phyloP scores from a whole-genome alignment of 2,329 filamentous ascomycete genomes.

The Aspergillus sclerotialis region DNA sequence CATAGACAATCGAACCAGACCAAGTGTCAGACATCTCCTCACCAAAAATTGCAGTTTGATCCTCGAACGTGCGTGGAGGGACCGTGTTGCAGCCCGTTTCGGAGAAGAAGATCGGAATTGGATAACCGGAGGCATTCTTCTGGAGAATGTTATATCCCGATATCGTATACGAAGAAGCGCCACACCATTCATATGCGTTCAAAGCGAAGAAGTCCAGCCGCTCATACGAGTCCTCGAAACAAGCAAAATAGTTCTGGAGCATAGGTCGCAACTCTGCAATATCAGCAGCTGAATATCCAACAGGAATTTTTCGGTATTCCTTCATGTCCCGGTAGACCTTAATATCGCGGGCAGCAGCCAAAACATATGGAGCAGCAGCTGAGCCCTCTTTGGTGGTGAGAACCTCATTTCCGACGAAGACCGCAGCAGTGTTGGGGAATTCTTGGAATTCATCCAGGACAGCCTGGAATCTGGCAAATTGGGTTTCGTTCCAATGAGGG shows the following conservation, averaged over 20 bases:
- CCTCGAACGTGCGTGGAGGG: conserved; percentile 38
- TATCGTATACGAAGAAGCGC: conserved; percentile 45
- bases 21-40: conserved; percentile 61
- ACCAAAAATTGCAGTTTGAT: conserved; percentile 73
- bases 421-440: conserved; percentile 74
- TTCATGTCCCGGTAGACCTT: conserved; percentile 72
- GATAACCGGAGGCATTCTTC: conserved; percentile 60
- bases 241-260: conserved; percentile 69
- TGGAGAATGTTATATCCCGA: conserved; percentile 68
- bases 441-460: conserved; percentile 71
- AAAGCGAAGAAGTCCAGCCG: conserved; percentile 76
- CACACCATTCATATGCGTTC: conserved; percentile 81
- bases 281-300: conserved; percentile 83
- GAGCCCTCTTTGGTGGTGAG: conserved; percentile 47
- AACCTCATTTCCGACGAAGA: conserved; percentile 86
- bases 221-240: conserved; percentile 60
- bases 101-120: conserved; percentile 82
- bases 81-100: conserved; percentile 73
- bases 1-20: conserved; percentile 78
- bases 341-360: conserved; percentile 72
- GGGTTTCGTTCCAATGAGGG: conserved; percentile 66
- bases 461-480: conserved; percentile 59
- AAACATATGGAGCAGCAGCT: conserved; percentile 71
- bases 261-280: conserved; percentile 63
- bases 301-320: conserved; percentile 70